Evolutionary conservation across 2,329 filamentous ascomycete species (phyloP).

Genomic region (Phoma sp.): DNA sequence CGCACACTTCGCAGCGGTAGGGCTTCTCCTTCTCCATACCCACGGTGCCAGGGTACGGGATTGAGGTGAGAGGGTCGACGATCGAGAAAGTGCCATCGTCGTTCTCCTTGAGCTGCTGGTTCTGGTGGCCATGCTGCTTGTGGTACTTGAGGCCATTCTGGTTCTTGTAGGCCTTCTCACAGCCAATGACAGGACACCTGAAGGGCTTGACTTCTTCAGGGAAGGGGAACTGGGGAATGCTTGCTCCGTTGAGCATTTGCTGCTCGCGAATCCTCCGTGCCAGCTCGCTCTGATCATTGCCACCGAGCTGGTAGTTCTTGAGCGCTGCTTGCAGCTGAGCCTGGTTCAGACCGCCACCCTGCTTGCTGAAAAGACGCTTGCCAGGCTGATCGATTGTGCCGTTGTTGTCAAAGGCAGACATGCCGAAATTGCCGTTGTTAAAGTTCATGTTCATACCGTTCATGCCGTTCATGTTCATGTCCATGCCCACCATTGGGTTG

Average conservation of each 20-base stretch:
- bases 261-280: constrained; percentile 70
- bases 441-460: constrained; percentile 43
- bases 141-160: constrained; percentile 97
- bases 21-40: constrained; percentile 99
- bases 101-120: constrained; percentile 95
- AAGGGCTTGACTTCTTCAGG: constrained; percentile 96
- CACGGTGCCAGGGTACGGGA: constrained; percentile 91
- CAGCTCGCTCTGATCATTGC: constrained; percentile 70
- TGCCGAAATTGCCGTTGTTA: constrained; percentile 49
- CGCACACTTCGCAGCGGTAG: constrained; percentile 94
- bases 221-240: constrained; percentile 50
- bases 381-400: constrained; percentile 86
- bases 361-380: constrained; percentile 85
- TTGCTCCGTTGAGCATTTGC: constrained; percentile 63
- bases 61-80: constrained; percentile 92
- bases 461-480: constrained; percentile 42
- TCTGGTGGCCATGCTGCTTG: constrained; percentile 89
- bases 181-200: constrained; percentile 96
- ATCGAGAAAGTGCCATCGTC: constrained; percentile 97
- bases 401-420: constrained; percentile 49
- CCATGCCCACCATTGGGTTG: constrained; percentile 45
- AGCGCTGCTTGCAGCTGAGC: constrained; percentile 77
- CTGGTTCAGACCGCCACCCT: constrained; percentile 73
- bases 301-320: constrained; percentile 74
- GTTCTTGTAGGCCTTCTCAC: constrained; percentile 99